phyloP scores from a whole-genome alignment of 352 stramenopile genomes.

The Phytophthora cryptogea region DNA sequence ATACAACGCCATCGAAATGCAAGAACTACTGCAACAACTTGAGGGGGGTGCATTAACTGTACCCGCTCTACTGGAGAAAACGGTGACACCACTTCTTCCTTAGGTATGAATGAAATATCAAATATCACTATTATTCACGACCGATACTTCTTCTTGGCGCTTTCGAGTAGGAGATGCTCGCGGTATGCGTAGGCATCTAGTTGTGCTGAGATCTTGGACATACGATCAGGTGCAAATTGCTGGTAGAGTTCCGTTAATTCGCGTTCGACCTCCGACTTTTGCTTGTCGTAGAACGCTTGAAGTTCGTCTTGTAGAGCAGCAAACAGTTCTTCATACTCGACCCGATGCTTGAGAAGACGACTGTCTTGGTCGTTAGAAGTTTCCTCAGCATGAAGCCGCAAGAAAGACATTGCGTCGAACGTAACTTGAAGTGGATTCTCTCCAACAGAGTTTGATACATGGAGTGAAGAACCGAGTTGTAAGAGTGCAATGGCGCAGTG shows the following conservation, averaged over 20 bases:
- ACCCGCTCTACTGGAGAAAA: slow-evolving; percentile 13
- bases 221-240: slow-evolving; percentile 49
- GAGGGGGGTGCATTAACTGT: slow-evolving; percentile 23
- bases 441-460: slow-evolving; percentile 28
- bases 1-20: slow-evolving; percentile 20
- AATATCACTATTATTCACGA: slow-evolving; percentile 4
- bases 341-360: slow-evolving; percentile 19
- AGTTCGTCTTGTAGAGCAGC: slow-evolving; percentile 30
- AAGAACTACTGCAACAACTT: slow-evolving; percentile 33
- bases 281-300: slow-evolving; percentile 29
- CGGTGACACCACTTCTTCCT: slow-evolving; percentile 17
- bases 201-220: slow-evolving; percentile 55
- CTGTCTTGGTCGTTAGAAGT: background rate
- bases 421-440: slow-evolving; percentile 43
- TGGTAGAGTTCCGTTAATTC: slow-evolving; percentile 52
- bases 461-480: slow-evolving; percentile 34
- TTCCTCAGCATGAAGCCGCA: slow-evolving; percentile 33
- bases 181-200: slow-evolving; percentile 56
- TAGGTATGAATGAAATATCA: slow-evolving; percentile 1
- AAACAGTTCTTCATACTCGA: slow-evolving; percentile 44
- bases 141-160: slow-evolving; percentile 57
- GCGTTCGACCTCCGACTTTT: slow-evolving; percentile 23
- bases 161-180: slow-evolving; percentile 45
- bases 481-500: slow-evolving; percentile 41
- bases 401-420: slow-evolving; percentile 37